phyloP scores from a whole-genome alignment of 257 asterid species.

The Craterostigma plantagineum region DNA sequence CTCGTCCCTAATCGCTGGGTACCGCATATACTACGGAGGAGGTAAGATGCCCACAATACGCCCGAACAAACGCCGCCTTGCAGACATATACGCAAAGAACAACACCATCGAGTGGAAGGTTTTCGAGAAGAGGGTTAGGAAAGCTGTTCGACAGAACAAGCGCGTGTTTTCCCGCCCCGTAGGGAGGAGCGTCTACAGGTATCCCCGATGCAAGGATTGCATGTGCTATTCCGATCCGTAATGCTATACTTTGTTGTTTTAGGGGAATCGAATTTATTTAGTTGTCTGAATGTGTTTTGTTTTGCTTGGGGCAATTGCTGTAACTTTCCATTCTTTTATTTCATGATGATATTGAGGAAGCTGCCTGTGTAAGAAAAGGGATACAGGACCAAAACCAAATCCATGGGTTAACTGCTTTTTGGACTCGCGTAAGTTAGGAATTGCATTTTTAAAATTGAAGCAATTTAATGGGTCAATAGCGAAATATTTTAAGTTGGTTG shows the following conservation, averaged over 20 bases:
- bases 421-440: too few relatives aligned
- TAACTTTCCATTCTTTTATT: too few relatives aligned
- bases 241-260: background rate
- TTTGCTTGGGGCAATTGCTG: too few relatives aligned
- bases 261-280: too few relatives aligned
- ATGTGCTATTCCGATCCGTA: slow-evolving; percentile 43
- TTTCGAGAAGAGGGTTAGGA: slow-evolving; percentile 77
- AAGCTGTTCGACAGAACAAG: slow-evolving; percentile 85
- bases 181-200: slow-evolving; percentile 89
- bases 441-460: too few relatives aligned
- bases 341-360: too few relatives aligned
- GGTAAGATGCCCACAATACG: slow-evolving; percentile 89
- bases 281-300: too few relatives aligned
- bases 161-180: slow-evolving; percentile 77
- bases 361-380: too few relatives aligned
- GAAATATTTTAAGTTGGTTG: too few relatives aligned
- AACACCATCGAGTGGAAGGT: slow-evolving; percentile 85
- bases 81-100: slow-evolving; percentile 80
- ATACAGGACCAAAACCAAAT: too few relatives aligned
- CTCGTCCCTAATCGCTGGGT: slow-evolving; percentile 84
- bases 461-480: too few relatives aligned
- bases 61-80: slow-evolving; percentile 91
- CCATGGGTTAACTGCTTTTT: too few relatives aligned
- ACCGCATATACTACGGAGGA: slow-evolving; percentile 68
- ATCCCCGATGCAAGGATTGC: slow-evolving; percentile 72